Evolutionary conservation across 176 grass and related monocot species (phyloP).

Genomic region (sorghum (Sorghum bicolor)): Sorghum_bicolor_NCBIv3 NC_012870.2:5071001-5071500

Average conservation of each 20-base stretch:
- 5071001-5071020: no score
- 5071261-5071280: background rate
- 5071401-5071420: background rate
- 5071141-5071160: background rate
- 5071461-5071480: background rate
- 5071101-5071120: background rate
- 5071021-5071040: no score
- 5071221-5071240: background rate
- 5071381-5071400: background rate
- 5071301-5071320: background rate
- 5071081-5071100: no score
- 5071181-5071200: background rate
- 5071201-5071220: background rate
- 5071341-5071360: background rate
- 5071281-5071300: background rate
- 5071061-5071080: no score
- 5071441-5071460: background rate
- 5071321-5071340: background rate
- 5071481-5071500: background rate
- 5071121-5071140: background rate
- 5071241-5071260: background rate
- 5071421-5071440: background rate
- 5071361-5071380: background rate
- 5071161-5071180: background rate
- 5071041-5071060: no score